Evolutionary conservation across 148 eudicot genomes (phyloP).

Genomic region (Rheum nobile): DNA sequence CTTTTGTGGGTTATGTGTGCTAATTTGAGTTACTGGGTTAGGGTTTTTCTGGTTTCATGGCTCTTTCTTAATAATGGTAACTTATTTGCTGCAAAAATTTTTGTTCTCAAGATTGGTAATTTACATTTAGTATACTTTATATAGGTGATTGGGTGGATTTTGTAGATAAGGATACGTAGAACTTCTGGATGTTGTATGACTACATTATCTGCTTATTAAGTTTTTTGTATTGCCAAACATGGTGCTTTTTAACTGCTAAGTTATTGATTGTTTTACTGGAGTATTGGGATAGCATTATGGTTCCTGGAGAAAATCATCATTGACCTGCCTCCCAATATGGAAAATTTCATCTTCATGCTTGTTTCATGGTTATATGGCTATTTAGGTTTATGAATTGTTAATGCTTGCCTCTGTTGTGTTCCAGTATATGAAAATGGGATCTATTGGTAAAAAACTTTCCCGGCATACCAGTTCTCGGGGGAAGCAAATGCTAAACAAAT

Average conservation of each 20-base stretch:
- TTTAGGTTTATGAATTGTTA: background rate
- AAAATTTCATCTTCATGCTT: background rate
- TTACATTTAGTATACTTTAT: background rate
- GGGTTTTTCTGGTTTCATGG: background rate
- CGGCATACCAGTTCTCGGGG: conserved; percentile 28
- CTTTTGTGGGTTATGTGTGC: background rate
- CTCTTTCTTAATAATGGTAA: background rate
- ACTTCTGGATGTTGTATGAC: background rate
- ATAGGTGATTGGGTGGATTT: background rate
- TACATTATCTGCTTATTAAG: background rate
- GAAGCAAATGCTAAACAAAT: conserved; percentile 31
- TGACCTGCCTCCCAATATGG: too few species aligned
- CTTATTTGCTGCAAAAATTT: background rate
- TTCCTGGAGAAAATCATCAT: too few species aligned
- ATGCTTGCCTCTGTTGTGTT: background rate
- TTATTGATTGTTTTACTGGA: too few species aligned
- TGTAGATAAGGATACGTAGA: background rate
- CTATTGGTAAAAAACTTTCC: conserved; percentile 7
- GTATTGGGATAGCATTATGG: background rate
- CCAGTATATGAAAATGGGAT: background rate
- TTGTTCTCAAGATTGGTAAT: background rate
- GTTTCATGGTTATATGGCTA: background rate
- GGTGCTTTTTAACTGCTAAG: background rate
- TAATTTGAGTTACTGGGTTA: background rate
- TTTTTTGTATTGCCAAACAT: too few species aligned